A percentile compares a stretch with the other conserved stretches of the same genome.
Evolutionary conservation across 2,329 filamentous ascomycete species (phyloP).

Genomic region (Metarhizium sp.): DNA sequence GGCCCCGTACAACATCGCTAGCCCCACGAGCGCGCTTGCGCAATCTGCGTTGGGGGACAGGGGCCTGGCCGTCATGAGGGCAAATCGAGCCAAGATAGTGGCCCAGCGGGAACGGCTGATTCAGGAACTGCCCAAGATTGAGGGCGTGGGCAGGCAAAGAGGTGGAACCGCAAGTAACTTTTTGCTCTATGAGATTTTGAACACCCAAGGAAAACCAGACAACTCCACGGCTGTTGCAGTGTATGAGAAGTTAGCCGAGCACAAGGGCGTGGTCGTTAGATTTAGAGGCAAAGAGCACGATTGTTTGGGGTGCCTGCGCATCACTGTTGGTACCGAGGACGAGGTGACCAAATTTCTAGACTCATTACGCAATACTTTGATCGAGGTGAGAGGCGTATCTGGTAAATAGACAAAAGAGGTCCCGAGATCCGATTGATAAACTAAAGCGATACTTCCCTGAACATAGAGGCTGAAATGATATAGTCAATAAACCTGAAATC

Average conservation of each 20-base stretch:
- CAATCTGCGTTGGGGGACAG: slow-evolving; percentile 56
- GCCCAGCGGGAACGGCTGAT: slow-evolving; percentile 70
- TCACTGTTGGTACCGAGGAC: slow-evolving; percentile 83
- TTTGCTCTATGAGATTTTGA: slow-evolving; percentile 78
- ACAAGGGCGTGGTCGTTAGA: slow-evolving; percentile 80
- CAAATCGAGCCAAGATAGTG: slow-evolving; percentile 60
- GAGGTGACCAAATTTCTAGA: slow-evolving; percentile 74
- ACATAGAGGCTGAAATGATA: not conserved
- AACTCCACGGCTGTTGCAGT: slow-evolving; percentile 70
- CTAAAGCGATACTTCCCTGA: too few relatives aligned
- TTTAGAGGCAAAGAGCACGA: slow-evolving; percentile 91
- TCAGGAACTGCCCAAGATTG: slow-evolving; percentile 60
- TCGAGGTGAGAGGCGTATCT: slow-evolving; percentile 27
- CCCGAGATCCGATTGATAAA: too few relatives aligned
- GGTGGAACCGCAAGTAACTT: slow-evolving; percentile 84
- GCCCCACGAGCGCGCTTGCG: slow-evolving; percentile 75
- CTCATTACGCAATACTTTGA: slow-evolving; percentile 47
- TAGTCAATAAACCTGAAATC: not conserved
- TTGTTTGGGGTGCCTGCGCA: slow-evolving; percentile 78
- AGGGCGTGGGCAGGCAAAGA: slow-evolving; percentile 69
- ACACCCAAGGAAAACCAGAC: slow-evolving; percentile 62
- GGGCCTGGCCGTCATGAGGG: slow-evolving; percentile 65
- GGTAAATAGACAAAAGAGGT: not conserved
- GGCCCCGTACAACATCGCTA: slow-evolving; percentile 92
- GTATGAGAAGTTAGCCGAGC: slow-evolving; percentile 79